Evolutionary conservation across 352 stramenopile species (phyloP), one percentile per base, ranked within the genome.

Genomic region (Thraustochytrium sp.): DNA sequence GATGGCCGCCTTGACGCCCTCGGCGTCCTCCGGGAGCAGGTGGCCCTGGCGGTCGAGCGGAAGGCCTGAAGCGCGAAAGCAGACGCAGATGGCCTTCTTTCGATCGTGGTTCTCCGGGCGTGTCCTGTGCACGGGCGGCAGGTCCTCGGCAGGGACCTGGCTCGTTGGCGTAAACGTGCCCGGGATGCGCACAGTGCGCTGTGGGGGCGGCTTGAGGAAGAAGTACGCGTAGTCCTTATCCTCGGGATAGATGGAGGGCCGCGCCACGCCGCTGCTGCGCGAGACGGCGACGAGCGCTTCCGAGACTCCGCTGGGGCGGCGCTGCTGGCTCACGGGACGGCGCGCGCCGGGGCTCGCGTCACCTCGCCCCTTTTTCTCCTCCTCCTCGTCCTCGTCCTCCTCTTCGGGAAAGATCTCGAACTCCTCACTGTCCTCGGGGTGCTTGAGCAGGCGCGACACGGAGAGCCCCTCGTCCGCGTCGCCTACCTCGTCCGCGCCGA

Each of bases 181-280:
- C 31, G 68, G 44, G 13, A 61, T 46, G 1, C 46, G 42, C 21
- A 55, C 23, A 8, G 68, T 80, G 11, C 76, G 63, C 31, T 65
- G 48, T 2, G 68, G 44, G 11, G 68, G 68, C 34, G 68, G 68
- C 51, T 80, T 63, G 34, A 80, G 42, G 44, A 80, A 80, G 34
- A 80, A 80, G 26, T 63, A 49, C 16, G 18, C 31, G 29, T 63
- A 80, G 26, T 80, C 68, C 23, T 11, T 68, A 31, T 80, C 68
- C 26, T 80, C 68, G 21, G 68, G 3, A 75, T 80, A 80, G 9
- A 55, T 80, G 51, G 44, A 61, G 9, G 11, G n/a, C n/a, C n/a
- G n/a, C n/a, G n/a, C n/a, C n/a, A n/a, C n/a, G n/a, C n/a, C n/a
- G n/a, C n/a, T n/a, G n/a, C n/a, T n/a, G n/a, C n/a, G n/a, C n/a